phyloP scores from a whole-genome alignment of 495 filamentous ascomycete genomes.

The Tetracladium setigerum region DNA sequence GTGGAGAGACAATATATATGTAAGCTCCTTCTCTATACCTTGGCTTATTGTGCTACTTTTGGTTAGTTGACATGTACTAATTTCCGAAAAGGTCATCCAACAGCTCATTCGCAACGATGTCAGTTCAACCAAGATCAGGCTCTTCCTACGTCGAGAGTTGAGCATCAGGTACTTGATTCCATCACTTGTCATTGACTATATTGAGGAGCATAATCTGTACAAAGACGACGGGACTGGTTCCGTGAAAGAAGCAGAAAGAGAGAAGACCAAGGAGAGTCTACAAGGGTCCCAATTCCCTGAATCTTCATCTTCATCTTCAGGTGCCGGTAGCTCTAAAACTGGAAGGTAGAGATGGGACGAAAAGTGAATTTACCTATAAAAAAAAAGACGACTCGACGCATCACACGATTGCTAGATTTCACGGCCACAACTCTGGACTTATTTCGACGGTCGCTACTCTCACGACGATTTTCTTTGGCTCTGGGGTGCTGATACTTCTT shows the following conservation, averaged over 20 bases:
- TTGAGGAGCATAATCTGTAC: constrained; percentile 65
- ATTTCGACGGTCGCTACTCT: too few relatives aligned
- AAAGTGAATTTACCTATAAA: too few relatives aligned
- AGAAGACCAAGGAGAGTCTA: not conserved
- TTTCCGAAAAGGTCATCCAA: constrained; percentile 79
- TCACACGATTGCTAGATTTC: too few relatives aligned
- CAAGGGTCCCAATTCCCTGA: not conserved
- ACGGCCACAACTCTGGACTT: too few relatives aligned
- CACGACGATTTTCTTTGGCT: too few relatives aligned
- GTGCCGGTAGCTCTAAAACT: too few relatives aligned
- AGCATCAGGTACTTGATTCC: constrained; percentile 53
- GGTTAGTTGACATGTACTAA: constrained; percentile 23
- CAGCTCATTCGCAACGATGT: constrained; percentile 88
- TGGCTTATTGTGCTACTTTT: constrained; percentile 52
- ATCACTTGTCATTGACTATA: constrained; percentile 63
- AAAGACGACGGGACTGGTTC: constrained; percentile 42
- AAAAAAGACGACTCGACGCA: too few relatives aligned
- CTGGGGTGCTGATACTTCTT: too few relatives aligned
- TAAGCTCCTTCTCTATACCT: constrained; percentile 71
- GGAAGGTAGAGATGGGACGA: too few relatives aligned
- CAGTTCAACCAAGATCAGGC: constrained; percentile 76
- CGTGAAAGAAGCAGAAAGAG: not conserved
- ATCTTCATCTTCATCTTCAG: too few relatives aligned
- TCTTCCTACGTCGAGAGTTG: constrained; percentile 72
- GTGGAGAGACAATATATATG: constrained; percentile 65